phyloP scores from a whole-genome alignment of 139 green algal species.

The Picochlorum sp. region DNA sequence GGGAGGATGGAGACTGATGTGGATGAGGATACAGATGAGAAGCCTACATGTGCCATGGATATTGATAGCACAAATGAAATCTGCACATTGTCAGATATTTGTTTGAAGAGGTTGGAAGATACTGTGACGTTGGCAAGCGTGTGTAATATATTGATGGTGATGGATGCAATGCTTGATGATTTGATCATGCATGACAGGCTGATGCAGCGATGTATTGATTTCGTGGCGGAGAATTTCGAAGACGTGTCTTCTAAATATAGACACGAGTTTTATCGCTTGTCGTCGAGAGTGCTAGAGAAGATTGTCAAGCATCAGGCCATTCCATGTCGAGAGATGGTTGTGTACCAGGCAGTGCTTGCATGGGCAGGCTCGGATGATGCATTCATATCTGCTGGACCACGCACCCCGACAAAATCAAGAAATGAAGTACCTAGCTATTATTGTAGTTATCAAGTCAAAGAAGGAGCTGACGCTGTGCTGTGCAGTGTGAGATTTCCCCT shows the following conservation, averaged over 20 bases:
- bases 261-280: slow-evolving; percentile 18
- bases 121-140: slow-evolving; percentile 8
- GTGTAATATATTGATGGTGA: slow-evolving; percentile 25
- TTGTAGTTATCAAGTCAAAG: not conserved
- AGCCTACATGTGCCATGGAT: not conserved
- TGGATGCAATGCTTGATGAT: slow-evolving; percentile 14
- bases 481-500: slow-evolving; percentile 54
- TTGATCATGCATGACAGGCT: slow-evolving; percentile 1
- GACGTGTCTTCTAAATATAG: slow-evolving; percentile 13
- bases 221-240: slow-evolving; percentile 29
- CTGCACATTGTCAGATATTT: slow-evolving; percentile 2
- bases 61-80: not conserved
- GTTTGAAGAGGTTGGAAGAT: slow-evolving; percentile 6
- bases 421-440: too few relatives aligned
- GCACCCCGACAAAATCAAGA: slow-evolving; percentile 4
- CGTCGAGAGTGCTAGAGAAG: slow-evolving; percentile 4
- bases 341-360: slow-evolving; percentile 31
- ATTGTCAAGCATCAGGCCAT: slow-evolving; percentile 18
- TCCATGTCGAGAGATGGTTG: slow-evolving; percentile 34
- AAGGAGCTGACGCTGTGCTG: slow-evolving; percentile 36
- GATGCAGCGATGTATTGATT: slow-evolving; percentile 15
- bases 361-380: slow-evolving; percentile 15
- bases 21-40: not conserved
- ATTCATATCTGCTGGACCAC: slow-evolving; percentile 3
- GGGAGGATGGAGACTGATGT: not conserved